phyloP scores from a whole-genome alignment of 305 asterid species.

The Fraxinus sp. region DNA sequence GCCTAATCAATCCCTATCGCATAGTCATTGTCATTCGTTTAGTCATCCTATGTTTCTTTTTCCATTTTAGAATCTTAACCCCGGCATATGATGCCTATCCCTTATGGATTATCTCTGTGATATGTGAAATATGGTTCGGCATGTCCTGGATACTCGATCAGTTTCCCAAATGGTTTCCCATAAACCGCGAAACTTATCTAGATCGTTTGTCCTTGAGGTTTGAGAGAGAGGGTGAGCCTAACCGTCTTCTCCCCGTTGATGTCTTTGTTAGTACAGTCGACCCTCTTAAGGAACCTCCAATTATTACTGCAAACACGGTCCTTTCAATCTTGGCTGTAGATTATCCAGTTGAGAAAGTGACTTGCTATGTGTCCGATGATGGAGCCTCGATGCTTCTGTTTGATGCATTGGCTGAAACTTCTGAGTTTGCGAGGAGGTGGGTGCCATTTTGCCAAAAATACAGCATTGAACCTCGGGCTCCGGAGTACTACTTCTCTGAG shows the following conservation, averaged over 20 bases:
- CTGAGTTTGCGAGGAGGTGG: conserved; percentile 84
- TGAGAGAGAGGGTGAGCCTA: conserved; percentile 69
- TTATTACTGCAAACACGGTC: conserved; percentile 75
- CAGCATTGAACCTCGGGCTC: conserved; percentile 73
- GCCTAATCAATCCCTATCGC: conserved; percentile 77
- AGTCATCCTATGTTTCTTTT: conserved; percentile 58
- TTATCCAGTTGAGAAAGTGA: conserved; percentile 72
- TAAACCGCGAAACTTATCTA: conserved; percentile 74
- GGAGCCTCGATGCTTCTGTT: conserved; percentile 87
- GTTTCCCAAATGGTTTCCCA: conserved; percentile 82
- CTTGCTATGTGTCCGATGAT: conserved; percentile 84
- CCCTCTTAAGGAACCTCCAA: conserved; percentile 85
- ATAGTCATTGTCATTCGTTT: conserved; percentile 71
- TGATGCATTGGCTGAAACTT: conserved; percentile 64
- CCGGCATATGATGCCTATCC: conserved; percentile 80
- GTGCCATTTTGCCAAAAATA: conserved; percentile 83
- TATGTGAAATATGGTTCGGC: conserved; percentile 84
- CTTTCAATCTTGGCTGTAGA: conserved; percentile 71
- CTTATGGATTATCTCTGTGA: conserved; percentile 73
- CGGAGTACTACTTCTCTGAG: conserved; percentile 72
- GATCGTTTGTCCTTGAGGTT: conserved; percentile 74
- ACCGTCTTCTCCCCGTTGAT: conserved; percentile 50
- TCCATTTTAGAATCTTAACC: conserved; percentile 67
- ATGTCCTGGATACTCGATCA: conserved; percentile 85
- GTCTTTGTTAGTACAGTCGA: conserved; percentile 78